phyloP scores from a whole-genome alignment of 1,139 yeast species.

The Debaryomyces sp. region DNA sequence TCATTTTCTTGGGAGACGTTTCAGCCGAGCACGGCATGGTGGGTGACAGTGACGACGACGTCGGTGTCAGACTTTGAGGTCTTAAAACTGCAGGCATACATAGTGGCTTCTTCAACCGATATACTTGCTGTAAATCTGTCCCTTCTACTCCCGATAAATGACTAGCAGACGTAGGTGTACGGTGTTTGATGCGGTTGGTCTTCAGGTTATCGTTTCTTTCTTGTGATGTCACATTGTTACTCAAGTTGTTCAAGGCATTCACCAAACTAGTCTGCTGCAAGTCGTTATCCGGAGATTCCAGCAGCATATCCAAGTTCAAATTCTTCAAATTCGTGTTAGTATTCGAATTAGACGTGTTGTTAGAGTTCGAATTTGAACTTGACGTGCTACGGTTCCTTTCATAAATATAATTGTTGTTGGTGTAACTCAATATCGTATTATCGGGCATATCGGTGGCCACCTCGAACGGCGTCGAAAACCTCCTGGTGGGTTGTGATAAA shows the following conservation, averaged over 20 bases:
- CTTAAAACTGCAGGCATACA: conserved; percentile 47
- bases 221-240: conserved; percentile 24
- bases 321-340: conserved; percentile 1
- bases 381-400: conserved; percentile 12
- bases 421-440: conserved; percentile 20
- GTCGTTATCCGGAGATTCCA: conserved; percentile 5
- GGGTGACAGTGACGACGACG: background rate
- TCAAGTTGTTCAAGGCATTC: conserved; percentile 29
- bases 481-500: conserved; percentile 36
- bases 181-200: conserved; percentile 16
- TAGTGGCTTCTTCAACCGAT: conserved; percentile 42
- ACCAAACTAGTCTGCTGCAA: conserved; percentile 17
- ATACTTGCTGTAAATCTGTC: conserved; percentile 27
- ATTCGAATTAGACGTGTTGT: conserved; percentile 2
- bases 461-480: conserved; percentile 26
- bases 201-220: conserved; percentile 16
- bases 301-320: conserved; percentile 1
- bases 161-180: background rate
- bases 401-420: conserved; percentile 22
- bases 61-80: conserved; percentile 21
- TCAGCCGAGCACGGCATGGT: background rate
- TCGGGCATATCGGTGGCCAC: conserved; percentile 6
- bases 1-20: conserved; percentile 5
- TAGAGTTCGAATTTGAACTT: conserved; percentile 2
- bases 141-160: conserved; percentile 16